phyloP scores from a whole-genome alignment of 805 yeast genomes.

The Starmera amethionina region DNA sequence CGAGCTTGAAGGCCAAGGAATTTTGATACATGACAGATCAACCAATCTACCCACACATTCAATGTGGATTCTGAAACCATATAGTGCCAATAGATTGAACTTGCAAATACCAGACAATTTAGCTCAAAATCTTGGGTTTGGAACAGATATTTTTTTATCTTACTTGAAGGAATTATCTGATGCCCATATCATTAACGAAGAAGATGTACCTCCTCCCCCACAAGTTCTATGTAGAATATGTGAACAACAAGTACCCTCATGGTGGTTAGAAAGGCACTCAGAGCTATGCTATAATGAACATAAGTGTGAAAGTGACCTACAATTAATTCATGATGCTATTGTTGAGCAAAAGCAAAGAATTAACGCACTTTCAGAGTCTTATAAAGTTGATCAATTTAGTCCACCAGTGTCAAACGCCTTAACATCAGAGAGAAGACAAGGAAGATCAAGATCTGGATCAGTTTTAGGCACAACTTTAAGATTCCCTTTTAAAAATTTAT shows the following conservation, averaged over 20 bases:
- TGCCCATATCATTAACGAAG: slow-evolving; percentile 52
- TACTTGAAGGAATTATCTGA: slow-evolving; percentile 60
- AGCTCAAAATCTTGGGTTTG: slow-evolving; percentile 77
- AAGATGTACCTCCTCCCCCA: slow-evolving; percentile 67
- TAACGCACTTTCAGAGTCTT: slow-evolving; percentile 26
- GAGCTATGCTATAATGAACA: slow-evolving; percentile 84
- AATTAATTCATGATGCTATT: slow-evolving; percentile 63
- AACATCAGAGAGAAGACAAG: slow-evolving; percentile 11
- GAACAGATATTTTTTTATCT: slow-evolving; percentile 72
- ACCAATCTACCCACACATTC: slow-evolving; percentile 58
- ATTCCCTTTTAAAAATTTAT: slow-evolving; percentile 56
- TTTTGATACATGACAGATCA: slow-evolving; percentile 58
- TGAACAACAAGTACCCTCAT: slow-evolving; percentile 81
- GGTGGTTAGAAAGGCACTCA: slow-evolving; percentile 94
- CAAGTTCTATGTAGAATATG: slow-evolving; percentile 85
- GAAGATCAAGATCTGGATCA: slow-evolving; percentile 32
- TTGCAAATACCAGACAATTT: slow-evolving; percentile 63
- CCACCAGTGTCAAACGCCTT: slow-evolving; percentile 9
- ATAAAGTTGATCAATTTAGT: slow-evolving; percentile 45
- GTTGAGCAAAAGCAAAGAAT: slow-evolving; percentile 58
- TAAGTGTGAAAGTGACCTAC: slow-evolving; percentile 67
- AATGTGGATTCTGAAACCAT: slow-evolving; percentile 89
- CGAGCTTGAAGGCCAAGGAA: slow-evolving; percentile 91
- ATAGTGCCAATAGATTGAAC: slow-evolving; percentile 51
- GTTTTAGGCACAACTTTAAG: slow-evolving; percentile 27